Percentiles rank a stretch among this genome's conserved stretches.
These are phyloP conservation scores for Glaciozyma antarctica DNA, from an alignment of 768 basidiomycete species.

Conservation along the genomic window DNA sequence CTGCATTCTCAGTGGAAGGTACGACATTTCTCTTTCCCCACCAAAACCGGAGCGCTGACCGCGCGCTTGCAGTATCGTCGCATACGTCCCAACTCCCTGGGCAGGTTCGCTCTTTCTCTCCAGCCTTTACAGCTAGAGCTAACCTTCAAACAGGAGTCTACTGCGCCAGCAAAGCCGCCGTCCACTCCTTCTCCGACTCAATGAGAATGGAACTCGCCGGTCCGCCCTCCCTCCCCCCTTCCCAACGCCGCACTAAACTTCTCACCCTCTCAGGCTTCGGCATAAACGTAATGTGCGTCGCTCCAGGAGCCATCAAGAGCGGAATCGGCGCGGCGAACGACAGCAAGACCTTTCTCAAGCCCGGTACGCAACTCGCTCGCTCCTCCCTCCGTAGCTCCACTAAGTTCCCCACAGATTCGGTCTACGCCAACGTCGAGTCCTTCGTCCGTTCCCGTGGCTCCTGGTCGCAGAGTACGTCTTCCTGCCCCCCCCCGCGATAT, in stretches of 20 bases:
- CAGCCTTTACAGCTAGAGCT: too few species aligned
- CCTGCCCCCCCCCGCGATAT: too few species aligned
- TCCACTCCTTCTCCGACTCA: background rate
- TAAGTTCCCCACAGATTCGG: background rate
- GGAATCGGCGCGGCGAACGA: background rate
- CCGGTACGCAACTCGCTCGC: background rate
- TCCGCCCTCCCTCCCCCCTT: background rate
- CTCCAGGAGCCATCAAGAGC: constrained; percentile 5
- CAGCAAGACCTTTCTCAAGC: background rate
- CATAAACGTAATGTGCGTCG: background rate
- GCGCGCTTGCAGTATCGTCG: background rate
- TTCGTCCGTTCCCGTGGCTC: background rate
- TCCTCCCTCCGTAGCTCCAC: background rate
- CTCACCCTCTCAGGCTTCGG: background rate
- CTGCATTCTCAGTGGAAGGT: too few species aligned
- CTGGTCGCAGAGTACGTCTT: background rate
- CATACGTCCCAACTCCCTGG: constrained; percentile 1
- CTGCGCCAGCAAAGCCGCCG: background rate
- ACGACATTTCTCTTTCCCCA: too few species aligned
- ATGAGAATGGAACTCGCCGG: constrained; percentile 2
- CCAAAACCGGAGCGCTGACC: background rate
- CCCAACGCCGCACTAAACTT: background rate
- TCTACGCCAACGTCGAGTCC: background rate
- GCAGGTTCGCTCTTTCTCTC: background rate
- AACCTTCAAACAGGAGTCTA: background rate